Evolutionary conservation across 768 basidiomycete species (phyloP).

Genomic region (Mycena rebaudengoi): DNA sequence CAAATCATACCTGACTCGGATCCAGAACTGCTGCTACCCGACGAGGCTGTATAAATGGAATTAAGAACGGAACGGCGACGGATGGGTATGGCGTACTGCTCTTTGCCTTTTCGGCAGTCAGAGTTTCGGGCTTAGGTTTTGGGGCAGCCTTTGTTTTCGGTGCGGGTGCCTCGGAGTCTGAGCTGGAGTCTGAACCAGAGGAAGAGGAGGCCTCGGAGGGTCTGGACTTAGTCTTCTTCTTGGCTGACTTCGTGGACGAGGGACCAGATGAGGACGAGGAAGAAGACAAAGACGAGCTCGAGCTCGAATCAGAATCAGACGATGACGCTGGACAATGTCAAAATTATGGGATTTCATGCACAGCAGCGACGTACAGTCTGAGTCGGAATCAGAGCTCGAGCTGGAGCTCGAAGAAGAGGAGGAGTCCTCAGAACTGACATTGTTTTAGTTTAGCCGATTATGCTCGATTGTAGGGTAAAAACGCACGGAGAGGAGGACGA

Average conservation of each 20-base stretch:
- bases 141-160: slow-evolving; percentile 15
- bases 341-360: slow-evolving; percentile 2
- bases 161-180: slow-evolving; percentile 44
- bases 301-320: slow-evolving; percentile 15
- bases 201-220: slow-evolving; percentile 25
- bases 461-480: neutral
- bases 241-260: slow-evolving; percentile 31
- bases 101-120: neutral
- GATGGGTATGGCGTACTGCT: no score
- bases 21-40: no score
- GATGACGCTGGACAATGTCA: slow-evolving; percentile 12
- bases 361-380: slow-evolving; percentile 13
- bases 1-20: slow-evolving; percentile 39
- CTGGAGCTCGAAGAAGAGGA: slow-evolving; percentile 15
- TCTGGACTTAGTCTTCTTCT: slow-evolving; percentile 25
- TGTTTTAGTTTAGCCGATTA: neutral
- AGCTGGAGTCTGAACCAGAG: slow-evolving; percentile 32
- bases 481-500: slow-evolving; percentile 18
- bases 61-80: neutral
- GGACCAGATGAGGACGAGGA: slow-evolving; percentile 9
- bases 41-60: neutral
- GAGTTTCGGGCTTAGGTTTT: slow-evolving; percentile 7
- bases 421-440: no score
- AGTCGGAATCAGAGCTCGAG: slow-evolving; percentile 31
- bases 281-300: slow-evolving; percentile 28